These are phyloP conservation scores for Cercospora sp. DNA, from an alignment of 2,329 filamentous ascomycete genomes.

Conservation along the genomic window DNA sequence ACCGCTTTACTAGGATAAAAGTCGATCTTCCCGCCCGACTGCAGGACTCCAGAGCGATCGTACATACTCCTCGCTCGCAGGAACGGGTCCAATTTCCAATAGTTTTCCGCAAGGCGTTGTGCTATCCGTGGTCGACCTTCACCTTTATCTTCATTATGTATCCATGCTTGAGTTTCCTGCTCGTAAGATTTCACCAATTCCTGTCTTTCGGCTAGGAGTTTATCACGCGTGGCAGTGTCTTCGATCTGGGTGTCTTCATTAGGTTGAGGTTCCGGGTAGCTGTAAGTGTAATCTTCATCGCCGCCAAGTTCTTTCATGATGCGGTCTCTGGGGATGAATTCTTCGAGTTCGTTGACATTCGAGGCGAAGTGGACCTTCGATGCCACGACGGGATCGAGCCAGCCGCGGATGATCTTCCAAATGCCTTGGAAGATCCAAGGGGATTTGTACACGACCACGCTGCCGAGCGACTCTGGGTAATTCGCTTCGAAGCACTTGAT, in stretches of 20 bases:
- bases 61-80: slow-evolving; percentile 80
- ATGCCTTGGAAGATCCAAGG: slow-evolving; percentile 98
- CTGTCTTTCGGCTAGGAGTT: slow-evolving; percentile 63
- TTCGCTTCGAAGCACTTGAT: slow-evolving; percentile 99
- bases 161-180: slow-evolving; percentile 72
- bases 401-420: slow-evolving; percentile 92
- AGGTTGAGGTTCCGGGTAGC: slow-evolving; percentile 71
- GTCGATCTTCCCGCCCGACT: slow-evolving; percentile 64
- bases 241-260: slow-evolving; percentile 78
- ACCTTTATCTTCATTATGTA: slow-evolving; percentile 51
- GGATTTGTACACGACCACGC: slow-evolving; percentile 90
- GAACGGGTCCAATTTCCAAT: slow-evolving; percentile 89
- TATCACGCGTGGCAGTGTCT: slow-evolving; percentile 59
- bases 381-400: slow-evolving; percentile 95
- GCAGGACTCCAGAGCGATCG: slow-evolving; percentile 74
- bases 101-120: slow-evolving; percentile 65
- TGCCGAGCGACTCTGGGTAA: slow-evolving; percentile 88
- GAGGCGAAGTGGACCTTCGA: slow-evolving; percentile 92
- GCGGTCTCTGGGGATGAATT: slow-evolving; percentile 68
- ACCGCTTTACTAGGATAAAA: slow-evolving; percentile 59
- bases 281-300: slow-evolving; percentile 79
- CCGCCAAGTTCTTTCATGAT: slow-evolving; percentile 85
- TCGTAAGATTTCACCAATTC: slow-evolving; percentile 73
- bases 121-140: slow-evolving; percentile 36
- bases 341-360: slow-evolving; percentile 71